Evolutionary conservation across 768 basidiomycete species (phyloP), one percentile per base, ranked within the genome.

Genomic region (Podaxis rugospora): DNA sequence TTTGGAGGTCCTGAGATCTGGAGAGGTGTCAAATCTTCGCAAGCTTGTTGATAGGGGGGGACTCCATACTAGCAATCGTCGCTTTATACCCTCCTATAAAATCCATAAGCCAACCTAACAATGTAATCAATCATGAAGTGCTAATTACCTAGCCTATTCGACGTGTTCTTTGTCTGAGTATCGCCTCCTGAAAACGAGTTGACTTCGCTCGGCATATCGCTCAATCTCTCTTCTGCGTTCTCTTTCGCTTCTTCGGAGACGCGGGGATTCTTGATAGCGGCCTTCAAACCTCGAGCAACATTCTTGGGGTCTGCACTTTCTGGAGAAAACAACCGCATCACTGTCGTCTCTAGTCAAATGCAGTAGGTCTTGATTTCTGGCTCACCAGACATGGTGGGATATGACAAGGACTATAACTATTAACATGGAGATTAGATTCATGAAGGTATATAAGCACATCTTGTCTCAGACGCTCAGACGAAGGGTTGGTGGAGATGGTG

Each of bases 201-300:
- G 42, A 56, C 27, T 14, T 55, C 56, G 10, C 62, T 64, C 21
- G 70, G 72, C 73, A 81, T 72, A 16, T 72, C 63, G 46, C 74
- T 71, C 23, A 84, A 73, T 10, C 74, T 70, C 57, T 76, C 72
- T 42, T 64, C 66, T 1, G 82, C 83, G 7, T 32, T 32, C 27
- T 69, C 69, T 64, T 80, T 80, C 0, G 83, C 84, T 55, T 74
- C 75, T 1, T 72, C 70, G 2, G 80, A 82, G 35, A 82, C 80
- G 62, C 81, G 70, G 9, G 80, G 82, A 66, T 84, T 82, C 64
- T 73, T 70, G 13, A 82, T 74, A 21, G 81, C 72, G 11, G 81
- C 77, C 65, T 81, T 81, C 62, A 82, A 71, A 50, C 82, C 83
- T 1, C 80, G 81, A 28, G 76, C 76, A 55, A 85, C 82, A 63